A percentile compares a stretch with the other conserved stretches of the same genome.
phyloP scores from a whole-genome alignment of 257 asterid genomes.

The Plantago major region DNA sequence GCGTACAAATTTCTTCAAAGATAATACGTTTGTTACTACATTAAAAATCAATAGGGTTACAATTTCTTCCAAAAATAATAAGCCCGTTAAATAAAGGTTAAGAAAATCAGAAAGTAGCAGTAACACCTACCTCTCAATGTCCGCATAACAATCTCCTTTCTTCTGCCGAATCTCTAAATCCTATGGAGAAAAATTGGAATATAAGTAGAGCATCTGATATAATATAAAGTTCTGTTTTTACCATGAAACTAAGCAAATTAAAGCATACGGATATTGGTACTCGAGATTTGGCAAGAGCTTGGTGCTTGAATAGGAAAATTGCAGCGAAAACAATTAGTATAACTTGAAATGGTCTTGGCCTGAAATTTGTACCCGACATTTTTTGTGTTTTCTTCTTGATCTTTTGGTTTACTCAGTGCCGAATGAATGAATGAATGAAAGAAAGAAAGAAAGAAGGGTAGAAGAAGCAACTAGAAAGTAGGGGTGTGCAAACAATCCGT shows the following conservation, averaged over 20 bases:
- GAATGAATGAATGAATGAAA: no score
- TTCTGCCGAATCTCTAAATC: slow-evolving; percentile 62
- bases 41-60: background rate
- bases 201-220: no score
- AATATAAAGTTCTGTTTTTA: no score
- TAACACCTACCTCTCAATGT: slow-evolving; percentile 93
- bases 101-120: no score
- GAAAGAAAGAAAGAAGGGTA: no score
- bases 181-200: slow-evolving; percentile 36
- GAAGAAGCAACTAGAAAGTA: no score
- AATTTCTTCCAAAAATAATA: background rate
- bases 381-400: no score
- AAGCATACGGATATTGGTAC: slow-evolving; percentile 63
- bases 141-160: slow-evolving; percentile 75
- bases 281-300: slow-evolving; percentile 63
- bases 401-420: no score
- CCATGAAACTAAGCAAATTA: no score
- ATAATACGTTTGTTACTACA: background rate
- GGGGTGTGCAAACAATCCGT: no score
- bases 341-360: background rate
- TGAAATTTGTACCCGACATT: slow-evolving; percentile 17
- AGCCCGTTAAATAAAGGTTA: slow-evolving; percentile 6
- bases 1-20: no score
- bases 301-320: slow-evolving; percentile 27
- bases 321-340: slow-evolving; percentile 22